Evolutionary conservation across 805 yeast genomes (phyloP).

Genomic region (Candida sphagnicola): DNA sequence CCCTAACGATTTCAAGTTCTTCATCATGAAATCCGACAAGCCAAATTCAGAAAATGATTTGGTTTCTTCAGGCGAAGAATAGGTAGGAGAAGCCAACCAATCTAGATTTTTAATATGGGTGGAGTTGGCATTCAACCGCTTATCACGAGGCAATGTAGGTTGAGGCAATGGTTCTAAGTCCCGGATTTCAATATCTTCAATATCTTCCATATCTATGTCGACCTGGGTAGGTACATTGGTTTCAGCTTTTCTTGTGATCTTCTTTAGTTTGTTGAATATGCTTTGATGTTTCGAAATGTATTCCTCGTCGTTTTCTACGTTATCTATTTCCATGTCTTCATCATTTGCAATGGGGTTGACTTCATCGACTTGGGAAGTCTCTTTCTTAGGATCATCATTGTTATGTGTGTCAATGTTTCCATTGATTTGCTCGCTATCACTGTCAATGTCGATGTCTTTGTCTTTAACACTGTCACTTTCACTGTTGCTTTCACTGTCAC

Average conservation of each 20-base stretch:
- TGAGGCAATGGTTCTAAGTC: conserved; percentile 78
- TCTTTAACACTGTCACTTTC: conserved; percentile 11
- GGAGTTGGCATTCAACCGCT: conserved; percentile 24
- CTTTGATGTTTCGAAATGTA: conserved; percentile 42
- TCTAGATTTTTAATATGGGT: conserved; percentile 36
- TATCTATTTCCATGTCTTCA: conserved; percentile 3
- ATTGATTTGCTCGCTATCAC: conserved; percentile 15
- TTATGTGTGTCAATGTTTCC: conserved; percentile 5
- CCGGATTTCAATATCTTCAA: conserved; percentile 15
- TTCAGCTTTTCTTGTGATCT: conserved; percentile 2
- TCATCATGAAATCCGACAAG: conserved; percentile 40
- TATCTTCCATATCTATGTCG: conserved; percentile 14
- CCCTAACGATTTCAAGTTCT: conserved; percentile 45
- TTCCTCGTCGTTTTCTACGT: conserved; percentile 8
- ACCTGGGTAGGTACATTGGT: conserved; percentile 10
- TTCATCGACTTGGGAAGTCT: conserved; percentile 5
- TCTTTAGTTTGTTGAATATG: conserved; percentile 51
- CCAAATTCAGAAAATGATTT: conserved; percentile 48
- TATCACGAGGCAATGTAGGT: conserved; percentile 62
- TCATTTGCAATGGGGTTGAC: conserved; percentile 2
- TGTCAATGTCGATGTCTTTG: conserved; percentile 6
- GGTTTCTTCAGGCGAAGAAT: conserved; percentile 44
- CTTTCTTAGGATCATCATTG: conserved; percentile 9
- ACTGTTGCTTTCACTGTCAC: conserved; percentile 9
- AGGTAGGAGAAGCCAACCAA: conserved; percentile 69